These are phyloP conservation scores for Taphrina wiesneri DNA, from an alignment of 1,139 yeast species.

Conservation along the genomic window DNA sequence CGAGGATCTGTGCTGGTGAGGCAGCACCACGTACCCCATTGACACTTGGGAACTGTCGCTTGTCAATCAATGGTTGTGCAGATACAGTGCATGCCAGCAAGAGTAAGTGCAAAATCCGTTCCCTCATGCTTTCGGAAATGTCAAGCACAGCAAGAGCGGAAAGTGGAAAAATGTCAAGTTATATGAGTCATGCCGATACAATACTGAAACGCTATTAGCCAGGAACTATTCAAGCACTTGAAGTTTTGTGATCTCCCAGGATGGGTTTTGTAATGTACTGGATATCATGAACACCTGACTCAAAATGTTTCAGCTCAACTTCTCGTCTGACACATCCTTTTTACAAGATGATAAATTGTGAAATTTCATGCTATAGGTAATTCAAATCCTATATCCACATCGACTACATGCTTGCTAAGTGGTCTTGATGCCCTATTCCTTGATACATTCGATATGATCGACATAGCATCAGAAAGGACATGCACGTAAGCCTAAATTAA, in stretches of 20 bases:
- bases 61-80: neutral
- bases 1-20: neutral
- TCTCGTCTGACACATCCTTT: too few species aligned
- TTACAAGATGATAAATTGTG: too few species aligned
- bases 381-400: too few species aligned
- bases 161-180: neutral
- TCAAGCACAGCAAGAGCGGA: neutral
- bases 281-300: neutral
- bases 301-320: too few species aligned
- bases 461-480: too few species aligned
- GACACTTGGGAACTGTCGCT: conserved; percentile 1
- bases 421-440: too few species aligned
- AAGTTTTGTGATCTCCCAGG: neutral
- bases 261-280: too few species aligned
- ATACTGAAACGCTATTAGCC: neutral
- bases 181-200: neutral
- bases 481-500: too few species aligned
- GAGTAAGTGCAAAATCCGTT: neutral
- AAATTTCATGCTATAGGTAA: too few species aligned
- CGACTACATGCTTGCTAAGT: too few species aligned
- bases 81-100: neutral
- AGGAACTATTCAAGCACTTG: neutral
- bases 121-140: neutral
- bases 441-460: too few species aligned
- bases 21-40: neutral